Conservation (phyloP, 345 rosid species). For the Citrus australasica region DNA sequence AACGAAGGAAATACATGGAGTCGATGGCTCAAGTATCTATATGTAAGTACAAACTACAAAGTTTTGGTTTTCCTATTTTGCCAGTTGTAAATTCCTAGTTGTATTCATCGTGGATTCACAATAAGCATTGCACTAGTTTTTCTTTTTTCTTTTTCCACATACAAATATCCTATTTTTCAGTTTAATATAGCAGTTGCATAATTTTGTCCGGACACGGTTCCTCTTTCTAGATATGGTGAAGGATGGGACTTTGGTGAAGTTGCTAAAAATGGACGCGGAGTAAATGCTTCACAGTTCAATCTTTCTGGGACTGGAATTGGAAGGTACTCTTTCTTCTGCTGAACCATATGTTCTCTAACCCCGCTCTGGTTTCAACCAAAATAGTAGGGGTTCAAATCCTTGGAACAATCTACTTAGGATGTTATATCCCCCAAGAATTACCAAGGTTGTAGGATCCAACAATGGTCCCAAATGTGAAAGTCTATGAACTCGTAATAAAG, state of each 20-base stretch:
- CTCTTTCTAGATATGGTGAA: slow-evolving; percentile 79
- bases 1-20: slow-evolving; percentile 68
- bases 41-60: slow-evolving; percentile 55
- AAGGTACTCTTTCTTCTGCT: slow-evolving; percentile 44
- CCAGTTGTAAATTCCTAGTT: background rate
- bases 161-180: background rate
- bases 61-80: background rate
- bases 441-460: background rate
- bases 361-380: background rate
- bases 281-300: slow-evolving; percentile 84
- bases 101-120: background rate
- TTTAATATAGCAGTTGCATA: background rate
- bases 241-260: slow-evolving; percentile 99
- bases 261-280: slow-evolving; percentile 87
- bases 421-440: background rate
- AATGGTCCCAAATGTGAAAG: background rate
- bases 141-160: background rate
- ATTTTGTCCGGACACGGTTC: slow-evolving; percentile 2
- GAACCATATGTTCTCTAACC: background rate
- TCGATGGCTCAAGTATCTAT: slow-evolving; percentile 78
- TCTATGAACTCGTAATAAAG: background rate
- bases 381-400: background rate
- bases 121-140: background rate
- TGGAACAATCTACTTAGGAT: background rate
- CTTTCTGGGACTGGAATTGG: slow-evolving; percentile 83